Conservation (phyloP, 805 yeast species). For the Pichia sporocuriosa region DNA sequence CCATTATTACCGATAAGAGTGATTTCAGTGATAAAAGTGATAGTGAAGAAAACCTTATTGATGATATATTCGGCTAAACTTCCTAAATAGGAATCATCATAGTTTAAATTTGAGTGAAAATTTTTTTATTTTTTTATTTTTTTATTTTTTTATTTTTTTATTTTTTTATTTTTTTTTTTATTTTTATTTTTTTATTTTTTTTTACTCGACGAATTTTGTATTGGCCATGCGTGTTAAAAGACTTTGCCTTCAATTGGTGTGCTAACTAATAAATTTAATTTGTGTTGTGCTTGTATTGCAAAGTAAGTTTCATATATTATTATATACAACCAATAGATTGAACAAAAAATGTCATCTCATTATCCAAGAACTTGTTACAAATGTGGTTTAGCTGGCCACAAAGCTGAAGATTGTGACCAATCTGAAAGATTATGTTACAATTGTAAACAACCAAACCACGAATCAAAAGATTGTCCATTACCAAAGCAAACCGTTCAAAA, state of each 20-base stretch:
- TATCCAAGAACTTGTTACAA: slow-evolving; percentile 72
- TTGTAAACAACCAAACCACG: slow-evolving; percentile 87
- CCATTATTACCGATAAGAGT: not conserved
- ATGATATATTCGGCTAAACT: slow-evolving; percentile 1
- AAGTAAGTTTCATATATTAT: too few relatives aligned
- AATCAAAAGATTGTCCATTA: slow-evolving; percentile 80
- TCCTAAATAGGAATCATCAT: not conserved
- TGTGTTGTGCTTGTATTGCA: not conserved
- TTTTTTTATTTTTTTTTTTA: too few relatives aligned
- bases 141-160: too few relatives aligned
- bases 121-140: not conserved
- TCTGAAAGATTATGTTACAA: slow-evolving; percentile 85
- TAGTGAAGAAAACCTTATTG: too few relatives aligned
- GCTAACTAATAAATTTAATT: too few relatives aligned
- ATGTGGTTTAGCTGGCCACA: slow-evolving; percentile 88
- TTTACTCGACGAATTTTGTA: too few relatives aligned
- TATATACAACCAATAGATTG: too few relatives aligned
- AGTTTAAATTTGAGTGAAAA: not conserved
- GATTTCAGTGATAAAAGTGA: too few relatives aligned
- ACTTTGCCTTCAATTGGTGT: too few relatives aligned
- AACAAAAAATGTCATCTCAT: slow-evolving; percentile 8
- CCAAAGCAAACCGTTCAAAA: slow-evolving; percentile 81
- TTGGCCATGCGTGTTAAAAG: too few relatives aligned
- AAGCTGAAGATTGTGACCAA: slow-evolving; percentile 83
- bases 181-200: too few relatives aligned